Base-by-base conservation (phyloP, 805 yeast genomes). In the Brettanomyces naardenensis region DNA sequence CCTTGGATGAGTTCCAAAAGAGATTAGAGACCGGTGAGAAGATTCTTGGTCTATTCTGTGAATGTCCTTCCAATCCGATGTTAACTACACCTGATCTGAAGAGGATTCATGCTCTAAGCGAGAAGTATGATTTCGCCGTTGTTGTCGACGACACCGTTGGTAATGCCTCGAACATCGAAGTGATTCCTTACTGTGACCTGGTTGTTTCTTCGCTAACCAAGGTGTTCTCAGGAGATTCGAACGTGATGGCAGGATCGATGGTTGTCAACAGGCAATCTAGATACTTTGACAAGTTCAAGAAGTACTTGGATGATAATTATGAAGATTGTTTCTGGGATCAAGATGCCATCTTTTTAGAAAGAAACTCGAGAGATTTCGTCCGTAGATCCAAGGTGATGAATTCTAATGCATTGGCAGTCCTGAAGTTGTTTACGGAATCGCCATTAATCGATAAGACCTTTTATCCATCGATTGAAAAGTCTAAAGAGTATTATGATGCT, bases 141-240 rank as follows among this genome's bases (percentile, higher is more conserved):
- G 84, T 85, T 14, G 81, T 92, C 28, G 98, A 92, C 61, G 98
- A 92, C 54, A 92, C 97, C 1, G 83, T 89, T 18, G 97, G 97
- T 13, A 92, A 92, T 51, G 80, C 87, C 53, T 69, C 83, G 43
- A 92, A 92, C 59, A 72, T 88, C 35, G 83, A 86, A 47, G 83
- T 83, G 4, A 65, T 87, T 40, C 82, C 86, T 17, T 82, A 75
- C 55, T 80, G 86, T n/a, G 99, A 92, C 58, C 71, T 89, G 35
- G 82, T 85, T 13, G 92, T 80, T 25, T 75, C 90, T 23, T 86
- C 96, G 6, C 67, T 92, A 44, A 89, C 97, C 9, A 92, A 92
- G 57, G 83, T 89, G 14, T 92, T 92, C 56, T 79, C 90, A 27
- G 97, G 97, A 19, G 96, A 87, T 56, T 81, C 95, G 23, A 88